Evolutionary conservation across 2,329 filamentous ascomycete genomes (phyloP).

Genomic region (Fusarium siculi): DNA sequence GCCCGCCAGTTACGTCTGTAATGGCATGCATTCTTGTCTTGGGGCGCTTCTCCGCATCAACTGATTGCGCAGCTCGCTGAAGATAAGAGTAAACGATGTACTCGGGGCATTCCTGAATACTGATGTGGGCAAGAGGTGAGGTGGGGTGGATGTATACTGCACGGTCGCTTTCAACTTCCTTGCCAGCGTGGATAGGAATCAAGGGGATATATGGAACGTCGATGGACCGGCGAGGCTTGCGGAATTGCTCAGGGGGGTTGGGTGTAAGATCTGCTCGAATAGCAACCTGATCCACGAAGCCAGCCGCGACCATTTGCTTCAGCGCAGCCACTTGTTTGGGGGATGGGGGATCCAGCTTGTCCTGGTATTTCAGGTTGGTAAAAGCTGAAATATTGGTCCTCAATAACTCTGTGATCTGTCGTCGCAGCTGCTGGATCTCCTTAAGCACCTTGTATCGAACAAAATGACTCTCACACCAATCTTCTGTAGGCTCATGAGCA

Average conservation of each 20-base stretch:
- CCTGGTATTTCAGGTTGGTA: conserved; percentile 65
- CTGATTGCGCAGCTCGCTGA: conserved; percentile 70
- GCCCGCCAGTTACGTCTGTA: conserved; percentile 78
- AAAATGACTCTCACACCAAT: conserved; percentile 85
- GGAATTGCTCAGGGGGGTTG: conserved; percentile 70
- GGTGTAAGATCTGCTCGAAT: conserved; percentile 90
- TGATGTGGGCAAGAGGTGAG: conserved; percentile 78
- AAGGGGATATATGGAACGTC: conserved; percentile 93
- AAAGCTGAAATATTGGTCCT: conserved; percentile 77
- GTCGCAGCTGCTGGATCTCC: conserved; percentile 84
- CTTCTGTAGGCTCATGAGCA: conserved; percentile 75
- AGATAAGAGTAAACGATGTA: conserved; percentile 91
- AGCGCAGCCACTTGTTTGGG: conserved; percentile 79
- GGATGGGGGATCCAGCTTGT: conserved; percentile 68
- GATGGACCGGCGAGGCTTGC: conserved; percentile 84
- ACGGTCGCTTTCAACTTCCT: conserved; percentile 62
- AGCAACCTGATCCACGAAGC: conserved; percentile 94
- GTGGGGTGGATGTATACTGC: conserved; percentile 90
- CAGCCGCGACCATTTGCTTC: conserved; percentile 90
- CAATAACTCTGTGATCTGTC: conserved; percentile 85
- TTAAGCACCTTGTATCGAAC: conserved; percentile 87
- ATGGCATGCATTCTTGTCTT: conserved; percentile 91
- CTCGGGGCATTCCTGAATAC: conserved; percentile 79
- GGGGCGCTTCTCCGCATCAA: conserved; percentile 64
- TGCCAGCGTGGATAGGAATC: conserved; percentile 68